Conservation (phyloP, 2,329 filamentous ascomycete species). For the Phyllosticta citriasiana region DNA sequence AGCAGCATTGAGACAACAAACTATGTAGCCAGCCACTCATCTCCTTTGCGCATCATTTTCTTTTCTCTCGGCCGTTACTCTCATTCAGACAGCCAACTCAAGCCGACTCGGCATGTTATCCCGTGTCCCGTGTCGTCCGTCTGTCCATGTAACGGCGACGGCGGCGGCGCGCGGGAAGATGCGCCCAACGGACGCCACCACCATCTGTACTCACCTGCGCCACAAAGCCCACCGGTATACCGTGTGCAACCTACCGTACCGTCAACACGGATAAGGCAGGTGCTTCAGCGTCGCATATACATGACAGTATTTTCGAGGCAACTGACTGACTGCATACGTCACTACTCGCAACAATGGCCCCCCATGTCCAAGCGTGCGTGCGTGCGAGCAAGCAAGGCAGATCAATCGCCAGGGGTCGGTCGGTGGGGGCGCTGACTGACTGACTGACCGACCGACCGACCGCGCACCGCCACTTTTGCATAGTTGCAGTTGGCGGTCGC, state of each 20-base stretch:
- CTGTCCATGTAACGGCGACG: neutral
- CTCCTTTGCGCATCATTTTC: neutral
- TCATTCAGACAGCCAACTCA: neutral
- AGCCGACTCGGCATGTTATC: neutral
- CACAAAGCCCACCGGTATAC: neutral
- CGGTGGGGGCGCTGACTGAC: too few species aligned
- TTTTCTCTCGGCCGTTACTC: neutral
- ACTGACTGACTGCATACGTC: too few species aligned
- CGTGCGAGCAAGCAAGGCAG: too few species aligned
- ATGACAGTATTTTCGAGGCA: too few species aligned
- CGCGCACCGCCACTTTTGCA: too few species aligned
- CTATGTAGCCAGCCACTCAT: neutral
- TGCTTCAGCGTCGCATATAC: too few species aligned
- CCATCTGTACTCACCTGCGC: neutral
- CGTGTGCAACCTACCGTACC: neutral
- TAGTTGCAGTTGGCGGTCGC: too few species aligned
- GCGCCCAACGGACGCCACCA: neutral
- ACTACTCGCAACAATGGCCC: too few species aligned
- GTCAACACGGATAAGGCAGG: too few species aligned
- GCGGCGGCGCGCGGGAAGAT: neutral
- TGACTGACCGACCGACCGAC: too few species aligned
- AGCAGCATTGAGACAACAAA: neutral
- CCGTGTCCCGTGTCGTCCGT: neutral
- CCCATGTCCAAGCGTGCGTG: too few species aligned
- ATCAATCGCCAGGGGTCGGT: too few species aligned